Evolutionary conservation across 306 rosid species (phyloP).

Genomic region (Alnus rubra): DNA sequence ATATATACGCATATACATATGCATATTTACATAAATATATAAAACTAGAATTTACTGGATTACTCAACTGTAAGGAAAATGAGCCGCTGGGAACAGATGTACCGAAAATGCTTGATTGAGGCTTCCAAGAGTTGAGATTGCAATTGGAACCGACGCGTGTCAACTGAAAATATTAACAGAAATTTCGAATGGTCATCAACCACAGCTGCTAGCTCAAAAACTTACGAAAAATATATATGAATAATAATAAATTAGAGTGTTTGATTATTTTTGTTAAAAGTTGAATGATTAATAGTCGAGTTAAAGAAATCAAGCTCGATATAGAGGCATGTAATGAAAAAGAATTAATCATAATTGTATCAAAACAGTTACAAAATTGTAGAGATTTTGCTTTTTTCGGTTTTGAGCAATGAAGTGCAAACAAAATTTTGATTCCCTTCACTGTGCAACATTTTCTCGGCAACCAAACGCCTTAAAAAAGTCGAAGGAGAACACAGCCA

Average conservation of each 20-base stretch:
- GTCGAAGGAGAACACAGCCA: neutral
- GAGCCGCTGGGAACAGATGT: constrained; percentile 54
- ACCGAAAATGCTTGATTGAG: constrained; percentile 54
- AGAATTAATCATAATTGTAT: neutral
- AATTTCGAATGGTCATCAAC: neutral
- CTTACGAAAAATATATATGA: neutral
- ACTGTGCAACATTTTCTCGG: neutral
- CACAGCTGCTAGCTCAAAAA: neutral
- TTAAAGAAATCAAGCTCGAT: too few relatives aligned
- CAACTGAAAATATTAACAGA: constrained; percentile 44
- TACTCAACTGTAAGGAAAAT: constrained; percentile 66
- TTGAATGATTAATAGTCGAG: neutral
- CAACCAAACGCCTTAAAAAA: neutral
- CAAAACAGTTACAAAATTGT: neutral
- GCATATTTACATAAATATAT: neutral
- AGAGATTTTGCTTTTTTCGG: too few relatives aligned
- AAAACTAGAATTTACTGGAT: neutral
- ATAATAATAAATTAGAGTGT: neutral
- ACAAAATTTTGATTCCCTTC: neutral
- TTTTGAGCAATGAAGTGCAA: neutral
- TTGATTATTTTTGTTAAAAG: neutral
- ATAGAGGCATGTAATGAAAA: neutral
- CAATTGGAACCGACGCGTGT: constrained; percentile 40
- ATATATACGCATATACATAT: neutral
- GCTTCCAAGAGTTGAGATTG: constrained; percentile 39